These are phyloP conservation scores for Calonectria fujianensis DNA, from an alignment of 2,329 filamentous ascomycete genomes.

Conservation along the genomic window DNA sequence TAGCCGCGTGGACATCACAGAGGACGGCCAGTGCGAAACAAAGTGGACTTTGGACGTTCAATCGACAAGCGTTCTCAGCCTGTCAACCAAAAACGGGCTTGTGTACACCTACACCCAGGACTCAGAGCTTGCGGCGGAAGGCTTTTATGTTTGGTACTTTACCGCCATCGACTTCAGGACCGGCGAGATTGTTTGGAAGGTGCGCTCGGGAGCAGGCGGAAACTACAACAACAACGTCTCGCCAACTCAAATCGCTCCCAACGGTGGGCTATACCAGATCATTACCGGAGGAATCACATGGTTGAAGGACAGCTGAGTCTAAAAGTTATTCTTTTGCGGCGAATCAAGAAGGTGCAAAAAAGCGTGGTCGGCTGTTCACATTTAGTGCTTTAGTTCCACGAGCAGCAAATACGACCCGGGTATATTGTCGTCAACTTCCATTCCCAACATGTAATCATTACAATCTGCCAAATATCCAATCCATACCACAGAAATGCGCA, in stretches of 20 bases:
- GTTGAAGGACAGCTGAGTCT: neutral
- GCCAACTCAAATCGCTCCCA: neutral
- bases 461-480: neutral
- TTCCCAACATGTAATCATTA: neutral
- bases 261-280: neutral
- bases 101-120: constrained; percentile 3
- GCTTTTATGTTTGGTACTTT: constrained; percentile 4
- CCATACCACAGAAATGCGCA: neutral
- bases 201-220: neutral
- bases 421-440: neutral
- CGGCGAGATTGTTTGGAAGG: neutral
- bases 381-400: neutral
- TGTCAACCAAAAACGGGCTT: neutral
- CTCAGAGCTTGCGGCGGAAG: neutral
- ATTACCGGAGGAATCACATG: neutral
- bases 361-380: neutral
- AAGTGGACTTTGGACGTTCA: constrained; percentile 5
- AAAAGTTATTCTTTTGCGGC: neutral
- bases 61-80: neutral
- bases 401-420: neutral
- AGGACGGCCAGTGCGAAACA: neutral
- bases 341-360: neutral
- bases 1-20: neutral
- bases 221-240: constrained; percentile 7
- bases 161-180: neutral